These are phyloP conservation scores for Cadophora malorum DNA, from an alignment of 2,329 filamentous ascomycete species.

Conservation along the genomic window DNA sequence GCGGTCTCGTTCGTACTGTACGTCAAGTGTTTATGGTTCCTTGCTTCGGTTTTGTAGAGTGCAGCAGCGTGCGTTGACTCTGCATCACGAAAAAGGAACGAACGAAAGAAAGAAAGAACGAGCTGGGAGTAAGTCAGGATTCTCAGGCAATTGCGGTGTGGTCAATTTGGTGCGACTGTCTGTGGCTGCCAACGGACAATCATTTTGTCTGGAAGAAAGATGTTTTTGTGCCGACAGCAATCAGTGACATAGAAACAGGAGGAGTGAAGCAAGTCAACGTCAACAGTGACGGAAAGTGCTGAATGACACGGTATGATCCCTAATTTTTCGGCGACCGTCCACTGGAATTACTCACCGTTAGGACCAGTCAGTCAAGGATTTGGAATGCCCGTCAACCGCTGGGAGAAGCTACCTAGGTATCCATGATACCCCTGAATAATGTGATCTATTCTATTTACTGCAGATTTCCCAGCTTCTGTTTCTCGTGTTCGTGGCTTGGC, in stretches of 20 bases:
- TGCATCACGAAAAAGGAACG: not conserved
- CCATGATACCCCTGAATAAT: not conserved
- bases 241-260: not conserved
- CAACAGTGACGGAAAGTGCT: not conserved
- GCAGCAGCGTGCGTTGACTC: not conserved
- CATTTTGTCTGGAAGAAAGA: not conserved
- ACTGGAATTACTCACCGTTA: not conserved
- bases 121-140: not conserved
- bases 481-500: conserved; percentile 12
- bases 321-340: not conserved
- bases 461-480: not conserved
- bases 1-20: not conserved
- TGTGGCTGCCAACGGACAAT: conserved; percentile 4
- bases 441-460: not conserved
- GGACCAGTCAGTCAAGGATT: not conserved
- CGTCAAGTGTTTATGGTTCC: not conserved
- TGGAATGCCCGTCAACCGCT: not conserved
- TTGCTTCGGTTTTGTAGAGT: conserved; percentile 4
- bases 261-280: not conserved
- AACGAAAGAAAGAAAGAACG: not conserved
- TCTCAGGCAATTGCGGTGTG: not conserved
- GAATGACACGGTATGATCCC: not conserved
- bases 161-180: not conserved
- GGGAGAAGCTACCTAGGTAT: not conserved
- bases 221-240: not conserved